Base-by-base conservation (phyloP, 2,329 filamentous ascomycete species). In the Aspergillus versicolor region DNA sequence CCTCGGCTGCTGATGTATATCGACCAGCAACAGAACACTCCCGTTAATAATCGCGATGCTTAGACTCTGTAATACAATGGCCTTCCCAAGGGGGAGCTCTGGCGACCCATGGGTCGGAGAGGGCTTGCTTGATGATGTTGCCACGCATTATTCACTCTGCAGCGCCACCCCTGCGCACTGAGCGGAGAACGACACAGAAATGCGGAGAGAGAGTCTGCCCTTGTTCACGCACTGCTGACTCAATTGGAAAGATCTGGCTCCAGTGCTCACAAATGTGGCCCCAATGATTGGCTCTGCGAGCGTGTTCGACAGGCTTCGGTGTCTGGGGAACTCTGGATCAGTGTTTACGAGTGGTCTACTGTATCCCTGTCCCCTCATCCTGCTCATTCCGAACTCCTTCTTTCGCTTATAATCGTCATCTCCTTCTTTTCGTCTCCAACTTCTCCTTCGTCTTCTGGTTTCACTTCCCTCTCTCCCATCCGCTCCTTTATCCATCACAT, bases 161-260 rank as follows among this genome's bases (percentile, higher is more conserved):
- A 40, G 41, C 27, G n/a, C 44, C 21, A 17, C 42, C 24, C 30
- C 37, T 42, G 24, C 13, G 27, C 27, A 30, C n/a, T 17, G 27
- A 24, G 34, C 27, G 44, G 52, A 48, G 52, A 47, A 42, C 5
- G 43, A 27, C 12, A 49, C 22, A 38, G 43, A 59, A 62, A 63
- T 60, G 61, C 59, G 62, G 62, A 63, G 62, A 61, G 60, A 59
- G 42, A 43, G 9, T 30, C 9, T 32, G 51, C 42, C 51, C 19
- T 13, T 51, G 27, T 51, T 34, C 48, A 7, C 13, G 32, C 38
- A 32, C 48, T 59, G 63, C 61, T 65, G 61, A 65, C 57, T 65
- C 50, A 64, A 54, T 47, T 54, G 11, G 56, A 65, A 56, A 54
- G 55, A 59, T 47, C 59, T 59, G 51, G 61, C 58, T 59, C 62